Percentiles rank a stretch among this genome's conserved stretches.
phyloP scores from a whole-genome alignment of 441 rosid species.

The Populus hybrid region DNA sequence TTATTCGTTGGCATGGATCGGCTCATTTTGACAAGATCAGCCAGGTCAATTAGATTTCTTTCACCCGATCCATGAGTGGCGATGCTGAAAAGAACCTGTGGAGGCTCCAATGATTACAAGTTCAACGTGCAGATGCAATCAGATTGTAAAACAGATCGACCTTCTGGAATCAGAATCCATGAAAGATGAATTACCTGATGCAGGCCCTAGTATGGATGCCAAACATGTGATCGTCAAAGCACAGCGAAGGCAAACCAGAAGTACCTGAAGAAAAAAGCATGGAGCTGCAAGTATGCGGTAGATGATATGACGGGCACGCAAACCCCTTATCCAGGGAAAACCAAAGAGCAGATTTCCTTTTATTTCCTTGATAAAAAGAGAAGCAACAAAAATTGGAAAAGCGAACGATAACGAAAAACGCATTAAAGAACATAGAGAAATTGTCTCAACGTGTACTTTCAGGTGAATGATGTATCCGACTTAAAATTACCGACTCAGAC shows the following conservation, averaged over 20 bases:
- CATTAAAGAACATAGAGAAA: slow-evolving; percentile 40
- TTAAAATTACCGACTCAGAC: slow-evolving; percentile 66
- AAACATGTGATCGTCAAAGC: background rate
- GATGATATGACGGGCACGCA: background rate
- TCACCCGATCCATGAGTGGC: background rate
- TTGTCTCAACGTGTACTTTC: slow-evolving; percentile 98
- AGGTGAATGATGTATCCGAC: slow-evolving; percentile 97
- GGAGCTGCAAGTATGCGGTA: background rate
- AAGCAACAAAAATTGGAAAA: slow-evolving; percentile 9
- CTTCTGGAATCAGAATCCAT: background rate
- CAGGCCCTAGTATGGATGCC: background rate
- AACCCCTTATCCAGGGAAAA: slow-evolving; percentile 13
- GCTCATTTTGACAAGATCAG: background rate
- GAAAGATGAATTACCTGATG: background rate
- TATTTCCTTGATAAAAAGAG: slow-evolving; percentile 22
- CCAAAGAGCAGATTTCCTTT: slow-evolving; percentile 25
- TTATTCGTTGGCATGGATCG: background rate
- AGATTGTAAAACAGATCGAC: no score
- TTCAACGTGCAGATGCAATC: background rate
- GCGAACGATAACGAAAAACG: background rate
- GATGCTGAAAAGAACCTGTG: no score
- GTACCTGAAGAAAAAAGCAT: background rate
- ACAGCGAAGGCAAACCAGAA: background rate
- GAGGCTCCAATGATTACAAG: background rate
- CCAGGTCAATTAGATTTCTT: background rate